These are phyloP conservation scores for Paxillus involutus DNA, from an alignment of 768 basidiomycete species.

Conservation along the genomic window DNA sequence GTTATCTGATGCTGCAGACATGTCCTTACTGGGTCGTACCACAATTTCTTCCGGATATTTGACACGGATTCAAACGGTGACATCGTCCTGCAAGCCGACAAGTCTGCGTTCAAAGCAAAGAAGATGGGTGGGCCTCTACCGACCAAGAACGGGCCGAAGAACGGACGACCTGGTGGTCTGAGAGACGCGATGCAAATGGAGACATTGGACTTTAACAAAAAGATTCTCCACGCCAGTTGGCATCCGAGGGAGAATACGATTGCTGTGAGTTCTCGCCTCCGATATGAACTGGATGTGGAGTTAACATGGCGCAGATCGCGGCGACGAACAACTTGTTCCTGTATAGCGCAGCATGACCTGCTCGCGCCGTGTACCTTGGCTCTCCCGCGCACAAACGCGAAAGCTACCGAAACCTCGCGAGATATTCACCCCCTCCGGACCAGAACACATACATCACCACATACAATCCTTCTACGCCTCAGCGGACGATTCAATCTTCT, in stretches of 20 bases:
- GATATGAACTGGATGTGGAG: not conserved
- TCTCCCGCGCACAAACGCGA: slow-evolving; percentile 10
- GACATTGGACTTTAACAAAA: slow-evolving; percentile 93
- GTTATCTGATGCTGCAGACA: slow-evolving; percentile 51
- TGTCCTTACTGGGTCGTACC: slow-evolving; percentile 98
- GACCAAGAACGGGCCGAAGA: slow-evolving; percentile 69
- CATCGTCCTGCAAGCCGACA: slow-evolving; percentile 95
- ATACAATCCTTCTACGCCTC: slow-evolving; percentile 16
- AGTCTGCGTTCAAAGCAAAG: slow-evolving; percentile 99
- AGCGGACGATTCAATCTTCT: slow-evolving; percentile 27
- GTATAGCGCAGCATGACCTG: slow-evolving; percentile 39
- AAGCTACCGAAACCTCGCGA: slow-evolving; percentile 3
- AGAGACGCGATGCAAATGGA: slow-evolving; percentile 88
- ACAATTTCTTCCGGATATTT: slow-evolving; percentile 99
- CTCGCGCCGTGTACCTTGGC: not conserved
- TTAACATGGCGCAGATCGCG: slow-evolving; percentile 64
- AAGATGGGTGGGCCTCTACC: slow-evolving; percentile 88
- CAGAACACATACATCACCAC: slow-evolving; percentile 11
- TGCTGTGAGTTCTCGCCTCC: slow-evolving; percentile 59
- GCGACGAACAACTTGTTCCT: slow-evolving; percentile 59
- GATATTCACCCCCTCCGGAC: slow-evolving; percentile 10
- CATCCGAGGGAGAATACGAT: slow-evolving; percentile 99
- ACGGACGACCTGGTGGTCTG: slow-evolving; percentile 69
- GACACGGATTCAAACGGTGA: slow-evolving; percentile 87
- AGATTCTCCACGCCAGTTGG: slow-evolving; percentile 95